These are phyloP conservation scores for Starmerella stigmatis DNA, from an alignment of 805 yeast species.

Conservation along the genomic window DNA sequence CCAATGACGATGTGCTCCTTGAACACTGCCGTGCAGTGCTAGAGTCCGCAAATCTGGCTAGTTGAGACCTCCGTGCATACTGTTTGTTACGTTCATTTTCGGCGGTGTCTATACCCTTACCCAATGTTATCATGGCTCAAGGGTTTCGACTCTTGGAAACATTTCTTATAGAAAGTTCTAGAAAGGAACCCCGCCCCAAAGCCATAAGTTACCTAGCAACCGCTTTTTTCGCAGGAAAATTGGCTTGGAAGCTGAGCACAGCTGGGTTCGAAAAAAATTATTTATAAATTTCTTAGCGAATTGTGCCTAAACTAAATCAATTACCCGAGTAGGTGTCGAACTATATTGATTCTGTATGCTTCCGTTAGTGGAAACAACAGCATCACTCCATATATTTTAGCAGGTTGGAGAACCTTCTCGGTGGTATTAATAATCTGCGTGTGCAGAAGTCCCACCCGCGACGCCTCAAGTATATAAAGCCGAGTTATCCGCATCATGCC, in stretches of 20 bases:
- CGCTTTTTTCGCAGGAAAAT: no score
- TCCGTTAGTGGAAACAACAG: no score
- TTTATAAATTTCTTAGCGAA: no score
- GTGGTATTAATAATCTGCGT: constrained; percentile 2
- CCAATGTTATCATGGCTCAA: not conserved
- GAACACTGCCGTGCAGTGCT: constrained; percentile 4
- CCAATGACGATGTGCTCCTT: constrained; percentile 28
- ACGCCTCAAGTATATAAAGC: constrained; percentile 14
- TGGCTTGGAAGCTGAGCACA: no score
- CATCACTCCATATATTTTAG: no score
- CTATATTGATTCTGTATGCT: no score
- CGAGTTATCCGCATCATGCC: not conserved
- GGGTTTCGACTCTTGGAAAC: not conserved
- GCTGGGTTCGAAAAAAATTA: no score
- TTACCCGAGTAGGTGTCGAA: no score
- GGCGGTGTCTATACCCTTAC: constrained; percentile 2
- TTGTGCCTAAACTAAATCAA: no score
- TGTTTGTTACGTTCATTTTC: not conserved
- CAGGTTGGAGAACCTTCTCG: constrained; percentile 19
- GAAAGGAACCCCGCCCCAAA: not conserved
- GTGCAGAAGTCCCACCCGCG: not conserved
- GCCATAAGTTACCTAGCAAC: no score
- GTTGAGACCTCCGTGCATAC: not conserved
- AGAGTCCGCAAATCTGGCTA: not conserved
- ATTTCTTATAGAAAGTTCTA: constrained; percentile 1